phyloP scores from a whole-genome alignment of 306 rosid genomes.

The Ochetophila trinervis region DNA sequence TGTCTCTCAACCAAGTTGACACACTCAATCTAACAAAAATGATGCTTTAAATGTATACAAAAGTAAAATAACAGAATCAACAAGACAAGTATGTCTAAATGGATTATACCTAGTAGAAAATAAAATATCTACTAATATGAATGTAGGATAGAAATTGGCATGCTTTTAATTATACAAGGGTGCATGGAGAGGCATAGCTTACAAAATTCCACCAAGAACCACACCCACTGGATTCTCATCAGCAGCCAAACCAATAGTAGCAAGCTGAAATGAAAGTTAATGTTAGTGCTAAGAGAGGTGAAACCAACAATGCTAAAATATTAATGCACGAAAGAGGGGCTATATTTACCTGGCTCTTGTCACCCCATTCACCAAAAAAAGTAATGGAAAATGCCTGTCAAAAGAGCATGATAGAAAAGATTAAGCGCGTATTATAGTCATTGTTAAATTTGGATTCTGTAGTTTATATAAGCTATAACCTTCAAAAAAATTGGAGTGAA shows the following conservation, averaged over 20 bases:
- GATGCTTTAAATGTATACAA: not conserved
- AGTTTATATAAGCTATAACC: conserved; percentile 39
- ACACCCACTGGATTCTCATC: conserved; percentile 91
- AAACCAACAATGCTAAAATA: conserved; percentile 8
- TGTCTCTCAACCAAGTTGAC: too few species aligned
- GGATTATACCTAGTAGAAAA: too few species aligned
- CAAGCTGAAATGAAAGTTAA: conserved; percentile 57
- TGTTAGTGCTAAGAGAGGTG: conserved; percentile 18
- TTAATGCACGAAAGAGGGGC: conserved; percentile 8
- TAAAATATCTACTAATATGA: too few species aligned
- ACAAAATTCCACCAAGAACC: conserved; percentile 94
- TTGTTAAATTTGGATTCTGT: conserved; percentile 12
- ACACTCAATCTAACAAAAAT: too few species aligned
- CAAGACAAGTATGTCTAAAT: too few species aligned
- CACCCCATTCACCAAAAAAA: conserved; percentile 99
- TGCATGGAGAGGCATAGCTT: conserved; percentile 29
- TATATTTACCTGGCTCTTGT: conserved; percentile 86
- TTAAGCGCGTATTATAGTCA: conserved; percentile 11
- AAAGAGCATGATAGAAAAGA: conserved; percentile 20
- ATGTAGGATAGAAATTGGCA: too few species aligned
- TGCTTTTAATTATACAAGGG: conserved; percentile 6
- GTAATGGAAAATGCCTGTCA: conserved; percentile 89
- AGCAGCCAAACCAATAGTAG: conserved; percentile 94
- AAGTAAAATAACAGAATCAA: not conserved
- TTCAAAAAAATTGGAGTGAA: conserved; percentile 76